phyloP scores from a whole-genome alignment of 2,329 filamentous ascomycete genomes.

The Colletotrichum aenigma region DNA sequence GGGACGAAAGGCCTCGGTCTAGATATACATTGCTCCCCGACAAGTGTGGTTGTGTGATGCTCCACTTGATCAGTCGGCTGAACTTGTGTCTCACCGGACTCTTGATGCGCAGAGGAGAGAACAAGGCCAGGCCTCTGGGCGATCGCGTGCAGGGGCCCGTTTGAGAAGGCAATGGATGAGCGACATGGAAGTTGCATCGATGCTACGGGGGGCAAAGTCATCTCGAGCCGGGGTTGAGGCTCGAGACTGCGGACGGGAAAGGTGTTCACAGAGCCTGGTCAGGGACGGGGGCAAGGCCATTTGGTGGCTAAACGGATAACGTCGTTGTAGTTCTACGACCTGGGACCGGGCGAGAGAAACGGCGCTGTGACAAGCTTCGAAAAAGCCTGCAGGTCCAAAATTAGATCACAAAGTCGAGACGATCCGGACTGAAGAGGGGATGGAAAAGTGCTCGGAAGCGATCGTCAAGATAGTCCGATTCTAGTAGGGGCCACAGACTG shows the following conservation, averaged over 20 bases:
- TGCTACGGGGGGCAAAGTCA: background rate
- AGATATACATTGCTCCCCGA: background rate
- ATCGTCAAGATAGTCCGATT: background rate
- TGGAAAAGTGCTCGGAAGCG: background rate
- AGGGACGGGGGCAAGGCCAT: too few relatives aligned
- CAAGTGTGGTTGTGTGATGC: background rate
- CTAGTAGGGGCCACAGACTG: background rate
- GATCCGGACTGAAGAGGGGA: background rate
- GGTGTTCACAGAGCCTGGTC: background rate
- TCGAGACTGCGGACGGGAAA: background rate
- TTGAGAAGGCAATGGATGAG: background rate
- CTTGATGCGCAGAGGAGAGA: background rate
- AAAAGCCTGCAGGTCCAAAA: background rate
- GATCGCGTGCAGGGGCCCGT: background rate
- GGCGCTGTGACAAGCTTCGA: background rate
- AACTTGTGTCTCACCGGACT: background rate
- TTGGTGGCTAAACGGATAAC: background rate
- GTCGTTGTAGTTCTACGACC: background rate
- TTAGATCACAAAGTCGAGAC: conserved; percentile 12
- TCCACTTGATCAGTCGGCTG: background rate
- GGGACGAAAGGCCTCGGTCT: background rate
- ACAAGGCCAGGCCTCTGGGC: background rate
- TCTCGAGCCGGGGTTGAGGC: background rate
- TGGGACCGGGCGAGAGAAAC: background rate
- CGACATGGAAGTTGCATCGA: background rate